Evolutionary conservation across 169 alveolate genomes (phyloP).

Genomic region (Cryptosporidium muris): DNA sequence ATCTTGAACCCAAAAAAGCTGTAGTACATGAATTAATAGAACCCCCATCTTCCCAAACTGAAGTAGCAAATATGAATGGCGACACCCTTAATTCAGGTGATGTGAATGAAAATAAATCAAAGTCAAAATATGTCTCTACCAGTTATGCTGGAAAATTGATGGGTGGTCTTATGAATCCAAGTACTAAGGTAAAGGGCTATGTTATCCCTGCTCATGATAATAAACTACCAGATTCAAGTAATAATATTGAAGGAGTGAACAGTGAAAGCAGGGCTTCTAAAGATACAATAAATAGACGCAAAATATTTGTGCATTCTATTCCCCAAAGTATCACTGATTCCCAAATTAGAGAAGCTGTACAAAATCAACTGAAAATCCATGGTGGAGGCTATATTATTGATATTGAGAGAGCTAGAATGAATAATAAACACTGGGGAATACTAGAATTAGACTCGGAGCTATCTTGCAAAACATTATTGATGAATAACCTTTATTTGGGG

Average conservation of each 20-base stretch:
- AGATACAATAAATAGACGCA: constrained; percentile 52
- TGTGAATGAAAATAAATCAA: not conserved
- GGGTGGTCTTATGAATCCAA: constrained; percentile 24
- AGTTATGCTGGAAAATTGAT: constrained; percentile 67
- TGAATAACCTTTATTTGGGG: constrained; percentile 49
- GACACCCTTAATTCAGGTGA: constrained; percentile 24
- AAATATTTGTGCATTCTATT: constrained; percentile 60
- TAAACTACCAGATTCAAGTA: not conserved
- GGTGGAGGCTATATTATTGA: constrained; percentile 71
- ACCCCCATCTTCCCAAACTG: not conserved
- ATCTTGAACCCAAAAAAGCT: not conserved
- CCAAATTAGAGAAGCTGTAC: constrained; percentile 63
- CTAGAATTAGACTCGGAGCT: constrained; percentile 58
- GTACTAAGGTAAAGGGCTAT: constrained; percentile 33
- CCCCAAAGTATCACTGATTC: constrained; percentile 40
- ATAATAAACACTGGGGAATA: constrained; percentile 54
- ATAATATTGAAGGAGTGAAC: not conserved
- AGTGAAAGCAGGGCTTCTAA: constrained; percentile 13
- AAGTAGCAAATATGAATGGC: not conserved
- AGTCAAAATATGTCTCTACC: constrained; percentile 34
- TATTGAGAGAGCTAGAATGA: constrained; percentile 53
- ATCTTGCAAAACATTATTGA: constrained; percentile 45
- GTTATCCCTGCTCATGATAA: constrained; percentile 48
- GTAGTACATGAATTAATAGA: not conserved
- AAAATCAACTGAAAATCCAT: constrained; percentile 40